Base-by-base conservation (phyloP, 2,329 filamentous ascomycete genomes). In the Diaporthe citri region DNA sequence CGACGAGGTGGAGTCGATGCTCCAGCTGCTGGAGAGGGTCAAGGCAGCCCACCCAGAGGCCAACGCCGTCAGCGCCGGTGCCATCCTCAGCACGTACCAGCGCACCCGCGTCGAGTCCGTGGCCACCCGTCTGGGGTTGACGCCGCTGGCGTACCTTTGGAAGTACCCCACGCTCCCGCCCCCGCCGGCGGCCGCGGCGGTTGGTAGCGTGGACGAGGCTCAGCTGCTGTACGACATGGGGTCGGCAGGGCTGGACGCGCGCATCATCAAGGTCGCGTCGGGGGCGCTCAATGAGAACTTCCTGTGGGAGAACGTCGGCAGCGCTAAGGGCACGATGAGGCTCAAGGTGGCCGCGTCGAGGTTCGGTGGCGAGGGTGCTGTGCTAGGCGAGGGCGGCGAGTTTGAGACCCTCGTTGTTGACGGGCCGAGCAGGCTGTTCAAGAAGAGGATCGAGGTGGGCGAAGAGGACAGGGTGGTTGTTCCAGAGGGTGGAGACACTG, bases 1-100 rank as follows among this genome's bases (percentile, higher is more conserved):
- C 34, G 96, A 98, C 80, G 96, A 98, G 86, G 98, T 96, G 0
- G 97, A 99, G 84, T 95, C 93, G 69, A 90, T 99, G 81, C 82
- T 96, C 55, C 91, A 92, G 13, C 88, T 99, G 28, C 88, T 99
- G n/a, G 84, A 82, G 25, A 88, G 87, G 67, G 89, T 98, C 75
- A 90, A 92, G 81, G 81, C 84, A 13, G 88, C 86, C 2, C 94
- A 98, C 81, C 96, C 96, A 0, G 90, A 93, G 74, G 93, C 94
- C 70, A 96, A 97, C 82, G 97, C 96, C 43, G 86, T 99, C 67
- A 96, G 93, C 78, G 95, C 96, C 0, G 97, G 97, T 72, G 97
- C 97, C 28, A 98, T 99, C 76, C 86, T 98, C 51, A 97, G 95
- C 13, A 97, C 95, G 4, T 99, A 99, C 84, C 97, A 99, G 85